A percentile compares a stretch with the other conserved stretches of the same genome.
These are phyloP conservation scores for Gentiana macrophylla DNA, from an alignment of 257 asterid genomes.

Conservation along the genomic window DNA sequence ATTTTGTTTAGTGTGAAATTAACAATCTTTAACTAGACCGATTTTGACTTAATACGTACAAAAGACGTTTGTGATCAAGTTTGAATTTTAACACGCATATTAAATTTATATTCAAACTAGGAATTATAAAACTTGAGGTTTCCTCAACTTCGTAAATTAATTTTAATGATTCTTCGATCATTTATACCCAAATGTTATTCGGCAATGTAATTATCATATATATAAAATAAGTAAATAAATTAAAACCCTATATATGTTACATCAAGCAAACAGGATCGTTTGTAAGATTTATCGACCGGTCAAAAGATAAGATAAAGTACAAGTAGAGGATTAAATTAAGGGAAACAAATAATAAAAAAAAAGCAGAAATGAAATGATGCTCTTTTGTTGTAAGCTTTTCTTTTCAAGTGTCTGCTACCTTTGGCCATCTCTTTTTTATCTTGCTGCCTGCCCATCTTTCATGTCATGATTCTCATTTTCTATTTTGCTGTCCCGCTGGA, in stretches of 20 bases:
- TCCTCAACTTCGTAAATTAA: too few relatives aligned
- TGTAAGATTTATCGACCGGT: constrained; percentile 1
- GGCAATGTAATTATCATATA: too few relatives aligned
- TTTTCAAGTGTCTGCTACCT: constrained; percentile 5
- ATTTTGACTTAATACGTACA: too few relatives aligned
- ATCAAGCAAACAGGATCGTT: not conserved
- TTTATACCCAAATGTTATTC: too few relatives aligned
- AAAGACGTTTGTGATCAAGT: too few relatives aligned
- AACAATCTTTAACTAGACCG: too few relatives aligned
- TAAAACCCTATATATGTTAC: not conserved
- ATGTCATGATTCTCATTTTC: constrained; percentile 8
- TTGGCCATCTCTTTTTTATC: not conserved
- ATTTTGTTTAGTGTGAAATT: too few relatives aligned
- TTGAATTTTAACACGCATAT: too few relatives aligned
- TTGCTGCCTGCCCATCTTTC: constrained; percentile 5
- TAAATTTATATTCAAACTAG: too few relatives aligned
- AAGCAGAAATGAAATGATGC: not conserved
- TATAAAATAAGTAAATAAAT: too few relatives aligned
- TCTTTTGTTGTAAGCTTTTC: constrained; percentile 10
- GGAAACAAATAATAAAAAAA: constrained; percentile 9
- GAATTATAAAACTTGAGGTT: too few relatives aligned
- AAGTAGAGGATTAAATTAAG: not conserved
- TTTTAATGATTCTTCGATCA: too few relatives aligned
- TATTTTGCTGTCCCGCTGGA: not conserved
- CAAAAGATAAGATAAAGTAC: constrained; percentile 11